A percentile compares a stretch with the other conserved stretches of the same genome.
These are phyloP conservation scores for Globisporangium cederbergense DNA, from an alignment of 352 stramenopile genomes.

Conservation along the genomic window DNA sequence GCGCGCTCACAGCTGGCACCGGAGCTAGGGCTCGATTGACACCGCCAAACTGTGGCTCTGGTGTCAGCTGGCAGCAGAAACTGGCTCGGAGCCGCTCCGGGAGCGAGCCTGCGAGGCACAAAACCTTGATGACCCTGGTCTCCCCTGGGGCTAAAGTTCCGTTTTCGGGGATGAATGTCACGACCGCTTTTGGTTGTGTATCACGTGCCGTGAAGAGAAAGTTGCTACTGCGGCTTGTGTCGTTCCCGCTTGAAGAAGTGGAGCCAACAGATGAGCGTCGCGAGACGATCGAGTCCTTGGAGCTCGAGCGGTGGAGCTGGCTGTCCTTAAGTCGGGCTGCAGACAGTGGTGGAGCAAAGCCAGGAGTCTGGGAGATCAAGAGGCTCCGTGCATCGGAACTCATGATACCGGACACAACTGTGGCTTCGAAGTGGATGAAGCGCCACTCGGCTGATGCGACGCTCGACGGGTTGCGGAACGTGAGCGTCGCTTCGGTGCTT, in stretches of 20 bases:
- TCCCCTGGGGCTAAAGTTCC: constrained; percentile 43
- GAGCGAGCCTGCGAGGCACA: constrained; percentile 49
- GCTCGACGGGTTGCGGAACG: constrained; percentile 28
- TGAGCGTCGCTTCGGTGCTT: constrained; percentile 33
- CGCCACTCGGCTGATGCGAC: constrained; percentile 34
- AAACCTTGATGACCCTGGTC: constrained; percentile 31
- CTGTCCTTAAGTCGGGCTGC: background rate
- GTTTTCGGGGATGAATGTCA: constrained; percentile 48
- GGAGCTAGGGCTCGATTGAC: background rate
- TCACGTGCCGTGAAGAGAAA: constrained; percentile 42
- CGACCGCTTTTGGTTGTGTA: constrained; percentile 32
- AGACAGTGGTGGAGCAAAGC: background rate
- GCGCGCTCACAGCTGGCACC: constrained; percentile 35
- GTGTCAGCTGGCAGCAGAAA: constrained; percentile 37
- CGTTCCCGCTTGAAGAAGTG: constrained; percentile 29
- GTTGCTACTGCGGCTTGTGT: constrained; percentile 34
- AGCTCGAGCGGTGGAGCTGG: constrained; percentile 33
- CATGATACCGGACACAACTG: background rate
- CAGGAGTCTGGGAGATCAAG: background rate
- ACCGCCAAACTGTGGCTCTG: constrained; percentile 25
- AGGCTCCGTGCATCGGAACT: background rate
- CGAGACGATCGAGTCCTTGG: constrained; percentile 53
- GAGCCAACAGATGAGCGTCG: constrained; percentile 32
- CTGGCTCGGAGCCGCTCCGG: constrained; percentile 59
- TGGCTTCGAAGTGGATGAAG: constrained; percentile 41